Conservation (phyloP, 2,329 filamentous ascomycete species). For the Ophiostoma australiae region DNA sequence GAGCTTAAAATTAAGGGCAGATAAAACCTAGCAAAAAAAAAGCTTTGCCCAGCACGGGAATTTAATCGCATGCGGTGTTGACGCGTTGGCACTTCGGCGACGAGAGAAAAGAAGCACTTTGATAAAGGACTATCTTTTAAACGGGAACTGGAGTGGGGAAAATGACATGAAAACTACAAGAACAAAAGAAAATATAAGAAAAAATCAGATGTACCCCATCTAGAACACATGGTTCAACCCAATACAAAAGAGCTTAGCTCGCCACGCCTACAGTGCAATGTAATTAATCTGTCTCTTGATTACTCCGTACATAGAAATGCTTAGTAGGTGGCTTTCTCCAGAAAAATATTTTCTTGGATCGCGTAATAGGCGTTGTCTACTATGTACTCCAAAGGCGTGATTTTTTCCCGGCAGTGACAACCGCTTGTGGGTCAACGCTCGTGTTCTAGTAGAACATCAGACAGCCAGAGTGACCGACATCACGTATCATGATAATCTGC, state of each 20-base stretch:
- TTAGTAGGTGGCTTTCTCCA: too few species aligned
- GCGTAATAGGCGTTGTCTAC: background rate
- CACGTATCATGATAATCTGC: background rate
- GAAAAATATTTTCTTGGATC: background rate
- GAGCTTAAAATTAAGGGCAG: background rate
- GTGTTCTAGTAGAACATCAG: background rate
- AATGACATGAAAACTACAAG: background rate
- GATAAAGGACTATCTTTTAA: background rate
- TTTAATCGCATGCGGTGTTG: background rate
- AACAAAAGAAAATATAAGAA: background rate
- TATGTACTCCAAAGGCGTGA: background rate
- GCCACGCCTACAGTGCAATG: too few species aligned
- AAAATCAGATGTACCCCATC: background rate
- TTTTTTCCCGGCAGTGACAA: background rate
- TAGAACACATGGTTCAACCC: background rate
- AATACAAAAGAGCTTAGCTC: background rate
- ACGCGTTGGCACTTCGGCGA: background rate
- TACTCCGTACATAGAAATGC: too few species aligned
- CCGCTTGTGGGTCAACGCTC: background rate
- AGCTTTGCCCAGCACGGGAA: background rate
- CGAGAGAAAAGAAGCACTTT: slow-evolving; percentile 1
- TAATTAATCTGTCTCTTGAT: too few species aligned
- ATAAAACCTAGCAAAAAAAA: background rate
- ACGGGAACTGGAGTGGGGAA: background rate
- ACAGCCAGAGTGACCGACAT: background rate